A percentile compares a stretch with the other conserved stretches of the same genome.
Evolutionary conservation across 2,329 filamentous ascomycete species (phyloP).

Genomic region (Colletotrichum agaves): DNA sequence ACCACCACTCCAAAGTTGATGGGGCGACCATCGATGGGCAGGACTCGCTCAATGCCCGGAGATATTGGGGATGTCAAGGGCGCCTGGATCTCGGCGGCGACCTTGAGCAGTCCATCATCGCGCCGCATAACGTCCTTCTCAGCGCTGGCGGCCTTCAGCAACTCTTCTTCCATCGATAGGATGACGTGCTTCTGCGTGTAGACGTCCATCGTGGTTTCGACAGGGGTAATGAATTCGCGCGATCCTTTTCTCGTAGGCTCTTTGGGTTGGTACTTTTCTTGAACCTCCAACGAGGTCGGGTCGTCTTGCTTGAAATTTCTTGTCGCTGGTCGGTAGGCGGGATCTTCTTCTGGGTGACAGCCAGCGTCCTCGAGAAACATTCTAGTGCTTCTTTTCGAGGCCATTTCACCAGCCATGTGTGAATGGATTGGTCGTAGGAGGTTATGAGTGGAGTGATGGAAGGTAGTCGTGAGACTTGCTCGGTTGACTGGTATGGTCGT

Average conservation of each 20-base stretch:
- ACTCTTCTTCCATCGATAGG: slow-evolving; percentile 20
- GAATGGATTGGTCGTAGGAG: background rate
- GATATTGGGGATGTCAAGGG: slow-evolving; percentile 7
- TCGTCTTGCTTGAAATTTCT: slow-evolving; percentile 36
- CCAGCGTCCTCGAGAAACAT: slow-evolving; percentile 34
- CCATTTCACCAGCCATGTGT: slow-evolving; percentile 32
- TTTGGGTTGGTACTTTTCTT: slow-evolving; percentile 23
- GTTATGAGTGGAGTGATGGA: background rate
- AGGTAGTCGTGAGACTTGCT: slow-evolving; percentile 16
- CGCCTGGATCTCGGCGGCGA: slow-evolving; percentile 9
- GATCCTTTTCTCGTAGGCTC: slow-evolving; percentile 27
- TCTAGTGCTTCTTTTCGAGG: slow-evolving; percentile 38
- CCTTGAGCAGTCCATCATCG: slow-evolving; percentile 8
- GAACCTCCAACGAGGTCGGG: background rate
- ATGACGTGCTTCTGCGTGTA: slow-evolving; percentile 27
- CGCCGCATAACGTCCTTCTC: slow-evolving; percentile 4
- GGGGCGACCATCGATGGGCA: slow-evolving; percentile 54
- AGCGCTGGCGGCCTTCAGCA: background rate
- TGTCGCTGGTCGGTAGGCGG: slow-evolving; percentile 25
- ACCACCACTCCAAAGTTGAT: slow-evolving; percentile 82
- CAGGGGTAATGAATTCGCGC: slow-evolving; percentile 18
- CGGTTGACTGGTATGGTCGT: slow-evolving; percentile 20
- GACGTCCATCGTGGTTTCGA: slow-evolving; percentile 25
- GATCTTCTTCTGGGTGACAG: slow-evolving; percentile 31
- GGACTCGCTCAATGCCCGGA: slow-evolving; percentile 25